These are phyloP conservation scores for Globisporangium rhizosaccharum DNA, from an alignment of 352 stramenopile genomes.

Conservation along the genomic window DNA sequence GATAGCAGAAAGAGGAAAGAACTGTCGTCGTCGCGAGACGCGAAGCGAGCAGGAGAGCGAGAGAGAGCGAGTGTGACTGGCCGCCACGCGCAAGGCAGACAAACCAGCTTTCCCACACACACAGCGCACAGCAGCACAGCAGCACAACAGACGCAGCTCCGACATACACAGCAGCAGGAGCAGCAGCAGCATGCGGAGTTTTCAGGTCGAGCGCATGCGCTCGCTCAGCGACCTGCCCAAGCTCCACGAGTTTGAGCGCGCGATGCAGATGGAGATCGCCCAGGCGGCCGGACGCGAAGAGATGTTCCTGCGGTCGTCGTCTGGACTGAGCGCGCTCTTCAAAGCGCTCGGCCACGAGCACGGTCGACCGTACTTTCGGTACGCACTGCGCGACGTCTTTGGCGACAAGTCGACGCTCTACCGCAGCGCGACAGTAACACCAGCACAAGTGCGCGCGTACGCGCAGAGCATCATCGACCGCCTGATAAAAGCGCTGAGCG, in stretches of 20 bases:
- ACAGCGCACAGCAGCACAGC: too few relatives aligned
- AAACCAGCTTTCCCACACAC: too few relatives aligned
- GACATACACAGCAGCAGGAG: neutral
- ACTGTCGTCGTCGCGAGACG: neutral
- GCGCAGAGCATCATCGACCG: constrained; percentile 61
- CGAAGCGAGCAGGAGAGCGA: neutral
- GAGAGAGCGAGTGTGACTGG: neutral
- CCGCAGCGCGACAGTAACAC: constrained; percentile 18
- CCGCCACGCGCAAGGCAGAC: too few relatives aligned
- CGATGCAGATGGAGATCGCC: constrained; percentile 60
- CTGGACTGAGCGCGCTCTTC: constrained; percentile 62
- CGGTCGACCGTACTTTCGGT: constrained; percentile 75
- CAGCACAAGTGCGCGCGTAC: constrained; percentile 43
- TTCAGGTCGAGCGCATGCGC: constrained; percentile 16
- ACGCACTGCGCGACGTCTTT: constrained; percentile 73
- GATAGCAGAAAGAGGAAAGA: neutral
- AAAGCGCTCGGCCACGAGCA: constrained; percentile 64
- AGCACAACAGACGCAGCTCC: neutral
- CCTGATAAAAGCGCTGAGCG: constrained; percentile 65
- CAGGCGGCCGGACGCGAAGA: constrained; percentile 58
- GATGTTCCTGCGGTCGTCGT: constrained; percentile 75
- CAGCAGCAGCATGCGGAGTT: constrained; percentile 3
- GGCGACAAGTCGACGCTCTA: constrained; percentile 58
- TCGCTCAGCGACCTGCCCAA: constrained; percentile 41
- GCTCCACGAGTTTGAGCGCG: constrained; percentile 60